phyloP scores from a whole-genome alignment of 2,329 filamentous ascomycete genomes.

The Mycosphaerelloides madeirae region DNA sequence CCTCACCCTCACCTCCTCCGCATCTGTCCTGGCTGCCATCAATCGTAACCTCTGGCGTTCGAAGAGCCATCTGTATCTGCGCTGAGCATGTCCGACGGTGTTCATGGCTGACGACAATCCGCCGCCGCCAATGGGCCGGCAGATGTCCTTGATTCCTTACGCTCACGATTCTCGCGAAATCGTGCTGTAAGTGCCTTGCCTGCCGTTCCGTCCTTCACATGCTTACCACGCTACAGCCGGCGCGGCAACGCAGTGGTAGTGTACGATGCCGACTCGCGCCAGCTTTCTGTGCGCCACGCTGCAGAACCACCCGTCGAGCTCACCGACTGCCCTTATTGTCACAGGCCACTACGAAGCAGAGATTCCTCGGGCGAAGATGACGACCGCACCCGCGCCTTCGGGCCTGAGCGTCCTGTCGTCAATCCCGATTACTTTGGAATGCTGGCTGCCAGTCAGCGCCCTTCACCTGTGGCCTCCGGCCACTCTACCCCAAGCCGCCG shows the following conservation, averaged over 20 bases:
- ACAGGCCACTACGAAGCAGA: slow-evolving; percentile 61
- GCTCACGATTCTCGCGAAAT: slow-evolving; percentile 68
- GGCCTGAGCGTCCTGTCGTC: slow-evolving; percentile 61
- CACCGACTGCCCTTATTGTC: slow-evolving; percentile 84
- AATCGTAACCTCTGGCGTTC: no score
- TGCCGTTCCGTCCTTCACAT: slow-evolving; percentile 3
- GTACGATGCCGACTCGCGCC: slow-evolving; percentile 77
- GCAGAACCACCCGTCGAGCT: slow-evolving; percentile 52
- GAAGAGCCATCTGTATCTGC: no score
- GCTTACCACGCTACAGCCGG: slow-evolving; percentile 54
- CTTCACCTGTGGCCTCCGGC: slow-evolving; percentile 45
- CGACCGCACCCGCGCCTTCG: slow-evolving; percentile 35
- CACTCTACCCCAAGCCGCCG: slow-evolving; percentile 34
- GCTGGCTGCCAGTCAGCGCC: slow-evolving; percentile 57
- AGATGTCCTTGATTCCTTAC: slow-evolving; percentile 72
- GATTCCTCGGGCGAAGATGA: slow-evolving; percentile 34
- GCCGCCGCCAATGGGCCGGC: slow-evolving; percentile 28
- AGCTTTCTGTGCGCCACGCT: slow-evolving; percentile 72
- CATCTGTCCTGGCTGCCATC: no score
- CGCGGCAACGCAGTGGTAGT: slow-evolving; percentile 91
- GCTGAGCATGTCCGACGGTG: no score
- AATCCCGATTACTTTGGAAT: slow-evolving; percentile 94
- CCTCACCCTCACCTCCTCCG: no score
- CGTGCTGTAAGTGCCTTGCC: slow-evolving; percentile 61
- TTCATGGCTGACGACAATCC: slow-evolving; percentile 31